phyloP scores from a whole-genome alignment of 2,329 filamentous ascomycete species.

The Trichoderma cornu-damae region DNA sequence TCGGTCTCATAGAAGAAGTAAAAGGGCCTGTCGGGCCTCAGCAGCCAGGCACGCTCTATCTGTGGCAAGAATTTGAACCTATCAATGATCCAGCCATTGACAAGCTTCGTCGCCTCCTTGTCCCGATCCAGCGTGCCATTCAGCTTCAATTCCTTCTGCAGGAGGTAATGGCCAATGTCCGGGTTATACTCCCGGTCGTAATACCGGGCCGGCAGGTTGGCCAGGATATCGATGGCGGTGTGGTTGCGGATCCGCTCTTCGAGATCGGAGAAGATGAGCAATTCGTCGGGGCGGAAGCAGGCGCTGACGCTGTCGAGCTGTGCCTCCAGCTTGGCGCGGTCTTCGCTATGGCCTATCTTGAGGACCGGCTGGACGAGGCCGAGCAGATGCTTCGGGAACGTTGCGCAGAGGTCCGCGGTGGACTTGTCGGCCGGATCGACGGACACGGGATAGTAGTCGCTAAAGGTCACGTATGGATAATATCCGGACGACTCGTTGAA shows the following conservation, averaged over 20 bases:
- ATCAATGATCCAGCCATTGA: conserved; percentile 48
- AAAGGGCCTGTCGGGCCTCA: conserved; percentile 46
- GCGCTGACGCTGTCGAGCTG: conserved; percentile 50
- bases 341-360: conserved; percentile 32
- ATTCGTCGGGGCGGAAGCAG: conserved; percentile 39
- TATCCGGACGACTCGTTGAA: background rate
- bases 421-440: conserved; percentile 26
- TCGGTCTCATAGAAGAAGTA: conserved; percentile 55
- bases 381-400: conserved; percentile 31
- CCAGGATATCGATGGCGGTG: conserved; percentile 42
- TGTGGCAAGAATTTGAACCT: conserved; percentile 55
- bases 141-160: conserved; percentile 34
- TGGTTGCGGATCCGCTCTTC: conserved; percentile 42
- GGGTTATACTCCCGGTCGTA: conserved; percentile 31
- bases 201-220: conserved; percentile 40
- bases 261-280: conserved; percentile 49
- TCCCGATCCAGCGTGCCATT: conserved; percentile 32
- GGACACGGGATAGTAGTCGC: conserved; percentile 30
- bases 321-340: conserved; percentile 30
- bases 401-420: conserved; percentile 29
- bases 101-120: conserved; percentile 29
- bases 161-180: conserved; percentile 38
- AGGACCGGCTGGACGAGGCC: conserved; percentile 31
- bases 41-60: conserved; percentile 45
- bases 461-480: conserved; percentile 30